Conservation (phyloP, 352 stramenopile species). For the Globisporangium ultimum region DNA sequence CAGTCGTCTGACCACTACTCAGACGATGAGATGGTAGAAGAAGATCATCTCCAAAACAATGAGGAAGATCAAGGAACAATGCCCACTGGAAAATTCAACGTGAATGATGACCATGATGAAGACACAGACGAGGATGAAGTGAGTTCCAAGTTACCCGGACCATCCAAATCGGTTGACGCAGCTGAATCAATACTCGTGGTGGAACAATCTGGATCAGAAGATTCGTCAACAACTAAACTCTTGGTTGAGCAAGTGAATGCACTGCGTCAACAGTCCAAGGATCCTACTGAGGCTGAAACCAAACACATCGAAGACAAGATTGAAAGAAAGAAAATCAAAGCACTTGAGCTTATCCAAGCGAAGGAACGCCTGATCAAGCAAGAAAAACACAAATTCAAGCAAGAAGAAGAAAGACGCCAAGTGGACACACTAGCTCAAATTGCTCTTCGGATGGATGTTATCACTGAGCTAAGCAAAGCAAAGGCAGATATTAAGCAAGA, state of each 20-base stretch:
- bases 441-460: conserved; percentile 34
- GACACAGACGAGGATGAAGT: not conserved
- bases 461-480: conserved; percentile 17
- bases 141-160: not conserved
- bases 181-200: not conserved
- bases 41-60: too few species aligned
- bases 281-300: conserved; percentile 2
- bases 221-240: conserved; percentile 52
- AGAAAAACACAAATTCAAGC: conserved; percentile 25
- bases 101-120: not conserved
- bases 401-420: conserved; percentile 38
- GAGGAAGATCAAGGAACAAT: too few species aligned
- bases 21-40: too few species aligned
- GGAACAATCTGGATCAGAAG: conserved; percentile 34
- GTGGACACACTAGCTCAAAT: conserved; percentile 36
- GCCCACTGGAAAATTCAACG: not conserved
- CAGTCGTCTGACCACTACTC: not conserved
- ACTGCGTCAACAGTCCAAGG: conserved; percentile 11
- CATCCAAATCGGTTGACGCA: conserved; percentile 1
- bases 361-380: conserved; percentile 33
- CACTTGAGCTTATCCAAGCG: conserved; percentile 29
- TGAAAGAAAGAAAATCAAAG: conserved; percentile 39
- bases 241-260: conserved; percentile 28
- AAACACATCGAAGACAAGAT: conserved; percentile 20
- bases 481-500: conserved; percentile 28